Conservation (phyloP, 176 grass and related monocot species). For the Aegilops sharonensis region DNA sequence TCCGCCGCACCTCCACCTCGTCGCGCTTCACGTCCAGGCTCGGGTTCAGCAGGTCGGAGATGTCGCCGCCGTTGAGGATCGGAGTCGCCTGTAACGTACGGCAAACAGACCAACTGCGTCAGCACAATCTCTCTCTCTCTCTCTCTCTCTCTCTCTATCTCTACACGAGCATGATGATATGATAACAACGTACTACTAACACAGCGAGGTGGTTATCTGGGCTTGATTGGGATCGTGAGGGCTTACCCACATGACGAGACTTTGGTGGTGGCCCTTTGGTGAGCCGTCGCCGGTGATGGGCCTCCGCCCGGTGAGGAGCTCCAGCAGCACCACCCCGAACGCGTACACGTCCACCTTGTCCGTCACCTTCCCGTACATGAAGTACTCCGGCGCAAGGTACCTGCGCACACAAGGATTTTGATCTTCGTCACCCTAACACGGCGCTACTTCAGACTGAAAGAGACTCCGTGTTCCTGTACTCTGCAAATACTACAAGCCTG, state of each 20-base stretch:
- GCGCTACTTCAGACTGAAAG: neutral
- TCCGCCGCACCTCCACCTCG: slow-evolving; percentile 54
- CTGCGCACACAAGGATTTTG: slow-evolving; percentile 12
- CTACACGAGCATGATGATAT: neutral
- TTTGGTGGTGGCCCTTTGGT: slow-evolving; percentile 65
- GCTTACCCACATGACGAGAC: slow-evolving; percentile 97
- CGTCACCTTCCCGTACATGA: slow-evolving; percentile 98
- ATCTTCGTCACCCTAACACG: neutral
- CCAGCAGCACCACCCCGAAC: slow-evolving; percentile 96
- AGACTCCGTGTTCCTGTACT: neutral
- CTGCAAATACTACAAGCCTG: neutral
- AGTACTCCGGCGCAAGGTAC: slow-evolving; percentile 97
- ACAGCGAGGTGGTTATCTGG: neutral
- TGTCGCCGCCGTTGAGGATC: slow-evolving; percentile 64
- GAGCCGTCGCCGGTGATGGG: slow-evolving; percentile 66
- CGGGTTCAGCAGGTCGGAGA: slow-evolving; percentile 67
- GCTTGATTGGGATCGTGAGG: neutral
- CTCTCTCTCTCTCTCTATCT: no score
- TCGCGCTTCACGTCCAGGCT: slow-evolving; percentile 53
- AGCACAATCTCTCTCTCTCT: no score
- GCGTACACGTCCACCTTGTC: slow-evolving; percentile 93
- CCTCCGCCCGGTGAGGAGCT: slow-evolving; percentile 85
- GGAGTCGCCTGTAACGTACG: slow-evolving; percentile 51
- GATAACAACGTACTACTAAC: neutral
- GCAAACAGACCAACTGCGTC: neutral